Conservation (phyloP, 805 yeast genomes). For the Lipomyces chichibuensis region DNA sequence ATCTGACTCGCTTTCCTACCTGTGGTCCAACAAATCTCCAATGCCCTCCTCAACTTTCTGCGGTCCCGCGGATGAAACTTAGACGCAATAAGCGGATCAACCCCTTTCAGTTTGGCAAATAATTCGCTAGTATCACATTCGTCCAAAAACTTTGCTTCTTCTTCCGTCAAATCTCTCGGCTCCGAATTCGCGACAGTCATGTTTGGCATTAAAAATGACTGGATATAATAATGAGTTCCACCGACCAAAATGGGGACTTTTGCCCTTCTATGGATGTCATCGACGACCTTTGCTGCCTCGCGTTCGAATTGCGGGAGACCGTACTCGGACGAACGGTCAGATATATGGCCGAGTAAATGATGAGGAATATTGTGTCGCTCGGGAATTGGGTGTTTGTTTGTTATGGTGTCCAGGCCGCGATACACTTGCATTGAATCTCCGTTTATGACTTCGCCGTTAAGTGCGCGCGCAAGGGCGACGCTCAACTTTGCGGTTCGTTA, state of each 20-base stretch:
- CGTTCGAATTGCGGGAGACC: slow-evolving; percentile 73
- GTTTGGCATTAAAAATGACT: slow-evolving; percentile 71
- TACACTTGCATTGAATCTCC: slow-evolving; percentile 99
- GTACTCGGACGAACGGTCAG: slow-evolving; percentile 75
- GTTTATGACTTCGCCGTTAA: slow-evolving; percentile 87
- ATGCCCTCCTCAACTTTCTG: slow-evolving; percentile 74
- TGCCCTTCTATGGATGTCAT: slow-evolving; percentile 64
- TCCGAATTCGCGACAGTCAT: slow-evolving; percentile 54
- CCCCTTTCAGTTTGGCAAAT: slow-evolving; percentile 47
- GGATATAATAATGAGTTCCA: slow-evolving; percentile 93
- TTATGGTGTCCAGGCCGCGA: slow-evolving; percentile 67
- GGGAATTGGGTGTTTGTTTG: slow-evolving; percentile 85
- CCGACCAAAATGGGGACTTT: slow-evolving; percentile 89
- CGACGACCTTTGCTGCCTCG: slow-evolving; percentile 63
- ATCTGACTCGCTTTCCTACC: slow-evolving; percentile 70
- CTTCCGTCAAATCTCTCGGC: slow-evolving; percentile 19
- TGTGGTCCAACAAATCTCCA: slow-evolving; percentile 74
- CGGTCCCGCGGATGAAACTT: slow-evolving; percentile 93
- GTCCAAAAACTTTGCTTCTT: slow-evolving; percentile 21
- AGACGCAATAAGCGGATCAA: slow-evolving; percentile 72
- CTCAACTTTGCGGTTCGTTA: slow-evolving; percentile 54
- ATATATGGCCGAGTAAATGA: slow-evolving; percentile 82
- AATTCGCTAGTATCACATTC: slow-evolving; percentile 44
- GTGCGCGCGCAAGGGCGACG: slow-evolving; percentile 72
- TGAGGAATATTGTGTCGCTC: slow-evolving; percentile 79